A percentile compares a stretch with the other conserved stretches of the same genome.
Evolutionary conservation across 805 yeast species (phyloP).

Genomic region (Priceomyces castillae): DNA sequence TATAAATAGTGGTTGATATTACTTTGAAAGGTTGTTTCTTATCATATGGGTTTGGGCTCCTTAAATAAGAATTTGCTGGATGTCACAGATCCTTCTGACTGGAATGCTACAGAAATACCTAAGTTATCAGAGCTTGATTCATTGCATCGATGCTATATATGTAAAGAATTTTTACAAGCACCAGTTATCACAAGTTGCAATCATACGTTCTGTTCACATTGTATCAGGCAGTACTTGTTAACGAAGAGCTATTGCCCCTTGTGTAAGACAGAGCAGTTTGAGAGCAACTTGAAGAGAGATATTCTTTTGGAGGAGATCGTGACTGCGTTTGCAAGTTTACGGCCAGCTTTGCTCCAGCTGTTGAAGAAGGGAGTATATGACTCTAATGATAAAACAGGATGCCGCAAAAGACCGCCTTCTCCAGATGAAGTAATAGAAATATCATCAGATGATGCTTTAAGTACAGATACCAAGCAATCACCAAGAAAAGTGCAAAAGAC

Average conservation of each 20-base stretch:
- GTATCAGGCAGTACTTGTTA: constrained; percentile 73
- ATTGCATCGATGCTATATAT: constrained; percentile 76
- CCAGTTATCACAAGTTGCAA: constrained; percentile 85
- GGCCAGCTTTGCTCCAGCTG: constrained; percentile 37
- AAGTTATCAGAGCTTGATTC: constrained; percentile 61
- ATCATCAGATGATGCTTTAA: constrained; percentile 12
- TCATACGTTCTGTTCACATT: constrained; percentile 85
- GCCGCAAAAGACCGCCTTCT: constrained; percentile 9
- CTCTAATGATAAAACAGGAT: neutral
- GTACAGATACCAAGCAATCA: constrained; percentile 9
- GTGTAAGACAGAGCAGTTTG: constrained; percentile 68
- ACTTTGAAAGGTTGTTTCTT: neutral
- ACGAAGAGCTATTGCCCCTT: constrained; percentile 67
- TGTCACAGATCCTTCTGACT: constrained; percentile 71
- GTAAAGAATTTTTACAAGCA: constrained; percentile 75
- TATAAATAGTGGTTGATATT: neutral
- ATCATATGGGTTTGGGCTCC: constrained; percentile 7
- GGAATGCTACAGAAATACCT: constrained; percentile 56
- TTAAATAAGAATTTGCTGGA: constrained; percentile 17
- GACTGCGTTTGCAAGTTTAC: constrained; percentile 44
- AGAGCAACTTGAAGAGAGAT: constrained; percentile 65
- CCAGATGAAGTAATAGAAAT: constrained; percentile 13
- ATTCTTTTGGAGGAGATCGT: constrained; percentile 70
- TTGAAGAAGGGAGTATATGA: constrained; percentile 12
- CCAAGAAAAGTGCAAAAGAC: constrained; percentile 1